Percentiles rank a stretch among this genome's conserved stretches.
phyloP scores from a whole-genome alignment of 2,329 filamentous ascomycete genomes.

The Talaromyces sp. region DNA sequence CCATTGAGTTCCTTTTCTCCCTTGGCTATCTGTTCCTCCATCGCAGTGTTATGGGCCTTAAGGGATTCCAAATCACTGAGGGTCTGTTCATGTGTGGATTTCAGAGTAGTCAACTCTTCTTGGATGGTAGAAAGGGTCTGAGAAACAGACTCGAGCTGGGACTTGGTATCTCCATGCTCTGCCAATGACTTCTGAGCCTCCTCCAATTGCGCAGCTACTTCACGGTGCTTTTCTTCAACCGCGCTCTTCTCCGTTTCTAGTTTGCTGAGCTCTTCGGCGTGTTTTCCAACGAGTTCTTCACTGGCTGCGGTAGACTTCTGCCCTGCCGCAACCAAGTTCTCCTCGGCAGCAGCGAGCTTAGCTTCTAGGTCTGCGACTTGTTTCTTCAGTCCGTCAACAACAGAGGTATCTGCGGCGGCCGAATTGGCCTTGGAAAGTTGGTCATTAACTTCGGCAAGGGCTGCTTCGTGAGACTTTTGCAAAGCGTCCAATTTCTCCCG shows the following conservation, averaged over 20 bases:
- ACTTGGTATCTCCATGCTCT: slow-evolving; percentile 68
- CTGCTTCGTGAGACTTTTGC: slow-evolving; percentile 29
- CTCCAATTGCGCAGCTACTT: slow-evolving; percentile 56
- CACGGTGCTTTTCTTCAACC: slow-evolving; percentile 36
- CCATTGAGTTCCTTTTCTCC: slow-evolving; percentile 33
- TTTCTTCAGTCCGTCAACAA: slow-evolving; percentile 33
- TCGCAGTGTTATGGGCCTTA: slow-evolving; percentile 21
- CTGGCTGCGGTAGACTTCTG: slow-evolving; percentile 30
- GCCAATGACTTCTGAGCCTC: slow-evolving; percentile 78
- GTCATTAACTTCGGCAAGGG: slow-evolving; percentile 26
- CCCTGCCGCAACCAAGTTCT: slow-evolving; percentile 38
- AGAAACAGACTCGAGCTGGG: slow-evolving; percentile 61
- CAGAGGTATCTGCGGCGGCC: slow-evolving; percentile 32
- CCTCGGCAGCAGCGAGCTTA: slow-evolving; percentile 54
- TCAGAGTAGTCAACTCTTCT: slow-evolving; percentile 27
- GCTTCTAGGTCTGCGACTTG: slow-evolving; percentile 54
- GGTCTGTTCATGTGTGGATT: slow-evolving; percentile 23
- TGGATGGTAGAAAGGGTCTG: slow-evolving; percentile 40
- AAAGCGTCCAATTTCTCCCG: slow-evolving; percentile 31
- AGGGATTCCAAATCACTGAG: slow-evolving; percentile 28
- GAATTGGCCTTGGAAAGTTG: slow-evolving; percentile 31
- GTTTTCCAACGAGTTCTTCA: slow-evolving; percentile 39
- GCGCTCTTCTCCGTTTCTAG: slow-evolving; percentile 38
- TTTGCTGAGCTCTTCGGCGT: slow-evolving; percentile 44
- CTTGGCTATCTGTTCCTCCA: slow-evolving; percentile 28